These are phyloP conservation scores for Pyronema domesticum DNA, from an alignment of 495 filamentous ascomycete species.

Conservation along the genomic window DNA sequence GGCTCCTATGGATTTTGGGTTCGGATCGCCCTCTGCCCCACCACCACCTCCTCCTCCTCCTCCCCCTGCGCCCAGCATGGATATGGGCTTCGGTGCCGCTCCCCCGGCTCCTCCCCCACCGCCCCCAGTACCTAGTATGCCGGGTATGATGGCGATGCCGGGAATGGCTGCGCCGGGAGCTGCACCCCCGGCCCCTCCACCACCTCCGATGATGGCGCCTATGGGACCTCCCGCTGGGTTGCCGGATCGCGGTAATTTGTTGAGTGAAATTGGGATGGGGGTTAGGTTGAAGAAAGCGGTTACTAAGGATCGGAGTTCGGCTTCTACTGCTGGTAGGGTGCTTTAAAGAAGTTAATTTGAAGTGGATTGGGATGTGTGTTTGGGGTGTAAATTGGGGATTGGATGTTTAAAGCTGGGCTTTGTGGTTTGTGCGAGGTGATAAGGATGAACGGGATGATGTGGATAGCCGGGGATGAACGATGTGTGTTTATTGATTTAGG, in stretches of 20 bases:
- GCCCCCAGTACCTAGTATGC: constrained; percentile 3
- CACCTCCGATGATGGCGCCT: constrained; percentile 2
- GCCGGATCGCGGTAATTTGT: constrained; percentile 8
- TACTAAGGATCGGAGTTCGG: constrained; percentile 19
- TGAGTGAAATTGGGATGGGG: constrained; percentile 22
- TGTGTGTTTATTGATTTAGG: too few species aligned
- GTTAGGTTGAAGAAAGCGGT: constrained; percentile 20
- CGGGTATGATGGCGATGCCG: constrained; percentile 1
- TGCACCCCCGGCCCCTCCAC: background rate
- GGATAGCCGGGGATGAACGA: too few species aligned
- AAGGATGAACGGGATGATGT: too few species aligned
- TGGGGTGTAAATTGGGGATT: too few species aligned
- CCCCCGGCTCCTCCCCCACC: constrained; percentile 5
- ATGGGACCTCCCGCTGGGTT: background rate
- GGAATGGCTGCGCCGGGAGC: background rate
- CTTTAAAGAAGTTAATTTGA: constrained; percentile 13
- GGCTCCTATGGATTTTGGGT: constrained; percentile 59
- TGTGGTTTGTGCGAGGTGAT: too few species aligned
- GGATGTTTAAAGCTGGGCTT: too few species aligned
- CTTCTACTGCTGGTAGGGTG: constrained; percentile 18
- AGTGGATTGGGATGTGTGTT: too few species aligned
- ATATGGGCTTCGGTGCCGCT: background rate
- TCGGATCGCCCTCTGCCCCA: constrained; percentile 29
- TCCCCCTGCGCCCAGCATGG: constrained; percentile 15
- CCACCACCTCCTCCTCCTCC: constrained; percentile 21